These are phyloP conservation scores for Microdochium trichocladiopsis DNA, from an alignment of 2,329 filamentous ascomycete species.

Conservation along the genomic window DNA sequence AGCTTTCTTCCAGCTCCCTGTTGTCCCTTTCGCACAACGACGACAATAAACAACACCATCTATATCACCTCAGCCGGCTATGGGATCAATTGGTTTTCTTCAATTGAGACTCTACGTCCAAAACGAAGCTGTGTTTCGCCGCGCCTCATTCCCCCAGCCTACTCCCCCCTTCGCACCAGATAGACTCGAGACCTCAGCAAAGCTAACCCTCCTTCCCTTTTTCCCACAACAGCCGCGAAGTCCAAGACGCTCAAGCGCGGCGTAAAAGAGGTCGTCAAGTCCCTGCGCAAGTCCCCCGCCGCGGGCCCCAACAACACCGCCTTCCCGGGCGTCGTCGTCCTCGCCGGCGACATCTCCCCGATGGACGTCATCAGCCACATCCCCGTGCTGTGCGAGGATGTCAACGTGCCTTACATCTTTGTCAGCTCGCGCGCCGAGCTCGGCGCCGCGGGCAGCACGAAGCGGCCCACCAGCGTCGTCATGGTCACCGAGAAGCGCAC, in stretches of 20 bases:
- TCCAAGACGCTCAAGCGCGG: conserved; percentile 93
- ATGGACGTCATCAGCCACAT: conserved; percentile 99
- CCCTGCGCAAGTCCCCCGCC: conserved; percentile 82
- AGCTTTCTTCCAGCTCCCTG: background rate
- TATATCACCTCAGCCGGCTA: too few species aligned
- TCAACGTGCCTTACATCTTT: conserved; percentile 95
- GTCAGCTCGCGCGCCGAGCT: conserved; percentile 88
- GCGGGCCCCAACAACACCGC: conserved; percentile 57
- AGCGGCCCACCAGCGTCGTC: conserved; percentile 92
- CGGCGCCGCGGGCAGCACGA: conserved; percentile 87
- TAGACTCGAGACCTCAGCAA: too few species aligned
- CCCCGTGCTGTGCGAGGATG: conserved; percentile 95
- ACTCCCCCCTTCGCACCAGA: too few species aligned
- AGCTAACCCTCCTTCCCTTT: conserved; percentile 9
- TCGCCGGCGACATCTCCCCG: conserved; percentile 95
- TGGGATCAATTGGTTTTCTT: too few species aligned
- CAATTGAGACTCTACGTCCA: too few species aligned
- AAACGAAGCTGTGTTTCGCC: too few species aligned
- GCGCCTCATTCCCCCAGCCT: too few species aligned
- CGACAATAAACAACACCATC: too few species aligned
- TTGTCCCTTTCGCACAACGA: conserved; percentile 3
- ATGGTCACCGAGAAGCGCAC: conserved; percentile 64
- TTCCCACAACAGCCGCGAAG: conserved; percentile 67
- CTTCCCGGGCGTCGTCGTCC: conserved; percentile 73
- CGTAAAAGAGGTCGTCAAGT: conserved; percentile 98